These are phyloP conservation scores for Aspergillus sp. DNA, from an alignment of 2,329 filamentous ascomycete genomes.

Conservation along the genomic window DNA sequence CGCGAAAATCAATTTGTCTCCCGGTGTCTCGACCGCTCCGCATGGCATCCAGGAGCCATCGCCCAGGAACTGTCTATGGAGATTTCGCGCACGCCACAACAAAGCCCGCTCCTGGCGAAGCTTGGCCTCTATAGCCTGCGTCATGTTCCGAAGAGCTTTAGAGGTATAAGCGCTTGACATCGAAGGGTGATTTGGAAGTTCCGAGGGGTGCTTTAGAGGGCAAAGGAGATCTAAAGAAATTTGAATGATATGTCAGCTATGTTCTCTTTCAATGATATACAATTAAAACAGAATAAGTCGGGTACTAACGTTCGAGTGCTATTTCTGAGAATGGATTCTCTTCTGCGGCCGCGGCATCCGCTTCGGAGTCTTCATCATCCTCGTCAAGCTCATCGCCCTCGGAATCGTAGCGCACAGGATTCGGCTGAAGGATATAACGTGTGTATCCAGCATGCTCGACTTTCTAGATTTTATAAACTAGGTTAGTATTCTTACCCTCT, in stretches of 20 bases:
- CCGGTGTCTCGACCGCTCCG: slow-evolving; percentile 47
- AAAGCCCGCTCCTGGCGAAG: slow-evolving; percentile 53
- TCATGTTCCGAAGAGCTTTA: slow-evolving; percentile 54
- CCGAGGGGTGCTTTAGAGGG: slow-evolving; percentile 59
- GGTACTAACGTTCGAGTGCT: slow-evolving; percentile 49
- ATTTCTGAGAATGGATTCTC: slow-evolving; percentile 60
- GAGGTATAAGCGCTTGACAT: slow-evolving; percentile 56
- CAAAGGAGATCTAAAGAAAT: slow-evolving; percentile 48
- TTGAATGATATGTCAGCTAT: background rate
- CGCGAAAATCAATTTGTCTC: slow-evolving; percentile 47
- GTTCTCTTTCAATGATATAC: background rate
- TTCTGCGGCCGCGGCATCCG: slow-evolving; percentile 53
- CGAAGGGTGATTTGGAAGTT: slow-evolving; percentile 56
- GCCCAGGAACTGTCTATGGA: slow-evolving; percentile 56
- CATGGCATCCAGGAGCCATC: slow-evolving; percentile 58
- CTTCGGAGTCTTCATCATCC: slow-evolving; percentile 54
- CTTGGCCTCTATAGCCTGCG: slow-evolving; percentile 51
- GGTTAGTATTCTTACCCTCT: no score
- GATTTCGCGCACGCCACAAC: slow-evolving; percentile 53
- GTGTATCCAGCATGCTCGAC: slow-evolving; percentile 60
- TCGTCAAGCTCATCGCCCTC: slow-evolving; percentile 59
- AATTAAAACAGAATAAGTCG: background rate
- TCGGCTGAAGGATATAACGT: slow-evolving; percentile 55
- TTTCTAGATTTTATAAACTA: slow-evolving; percentile 34
- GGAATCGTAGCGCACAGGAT: slow-evolving; percentile 58